phyloP scores from a whole-genome alignment of 202 grass and related monocot genomes.

The Cymbopogon flexuosus region DNA sequence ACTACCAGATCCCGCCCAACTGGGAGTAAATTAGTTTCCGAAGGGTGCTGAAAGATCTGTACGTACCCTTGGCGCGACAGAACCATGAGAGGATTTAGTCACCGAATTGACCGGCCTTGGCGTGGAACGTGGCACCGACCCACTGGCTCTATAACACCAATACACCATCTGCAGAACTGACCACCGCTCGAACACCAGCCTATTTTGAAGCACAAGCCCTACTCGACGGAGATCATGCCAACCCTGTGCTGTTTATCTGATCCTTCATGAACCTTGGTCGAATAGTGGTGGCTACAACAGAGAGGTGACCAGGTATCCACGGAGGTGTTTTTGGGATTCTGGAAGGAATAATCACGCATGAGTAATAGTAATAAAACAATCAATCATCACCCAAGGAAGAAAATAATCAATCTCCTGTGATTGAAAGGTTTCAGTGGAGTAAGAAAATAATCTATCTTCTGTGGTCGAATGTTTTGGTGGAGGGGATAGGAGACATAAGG shows the following conservation, averaged over 20 bases:
- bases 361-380: background rate
- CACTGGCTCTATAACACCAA: background rate
- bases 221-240: background rate
- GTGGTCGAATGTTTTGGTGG: background rate
- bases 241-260: background rate
- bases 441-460: background rate
- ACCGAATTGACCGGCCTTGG: background rate
- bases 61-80: background rate
- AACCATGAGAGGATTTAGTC: background rate
- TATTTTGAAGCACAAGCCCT: background rate
- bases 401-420: background rate
- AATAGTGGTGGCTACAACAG: background rate
- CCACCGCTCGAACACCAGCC: background rate
- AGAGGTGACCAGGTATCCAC: background rate
- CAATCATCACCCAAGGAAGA: background rate
- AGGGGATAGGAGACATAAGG: background rate
- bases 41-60: background rate
- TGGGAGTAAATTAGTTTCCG: background rate
- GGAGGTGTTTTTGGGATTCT: background rate
- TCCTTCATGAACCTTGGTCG: background rate
- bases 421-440: background rate
- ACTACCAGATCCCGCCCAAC: background rate
- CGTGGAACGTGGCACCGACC: background rate
- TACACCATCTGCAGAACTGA: background rate
- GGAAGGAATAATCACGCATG: background rate